Evolutionary conservation across 192 early-diverging fungal species (phyloP).

Genomic region (Lunasporangiospora selenospora): DNA sequence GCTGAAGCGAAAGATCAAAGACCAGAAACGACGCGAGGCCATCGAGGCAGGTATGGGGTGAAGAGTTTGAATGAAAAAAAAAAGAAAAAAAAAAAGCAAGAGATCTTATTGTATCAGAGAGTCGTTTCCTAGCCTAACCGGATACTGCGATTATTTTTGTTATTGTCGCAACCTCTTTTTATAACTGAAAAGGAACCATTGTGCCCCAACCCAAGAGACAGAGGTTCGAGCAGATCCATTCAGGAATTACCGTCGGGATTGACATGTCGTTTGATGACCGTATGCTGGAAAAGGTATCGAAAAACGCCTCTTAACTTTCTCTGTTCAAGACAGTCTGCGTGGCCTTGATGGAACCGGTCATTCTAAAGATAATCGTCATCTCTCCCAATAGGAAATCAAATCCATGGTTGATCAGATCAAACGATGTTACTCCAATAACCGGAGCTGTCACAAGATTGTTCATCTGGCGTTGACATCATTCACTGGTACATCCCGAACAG

Average conservation of each 20-base stretch:
- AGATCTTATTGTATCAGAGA: no score
- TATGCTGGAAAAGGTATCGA: constrained; percentile 74
- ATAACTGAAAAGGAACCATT: constrained; percentile 43
- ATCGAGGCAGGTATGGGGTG: constrained; percentile 52
- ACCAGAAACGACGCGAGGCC: constrained; percentile 55
- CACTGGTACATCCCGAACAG: constrained; percentile 52
- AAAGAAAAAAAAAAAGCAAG: no score
- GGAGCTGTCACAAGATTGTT: constrained; percentile 55
- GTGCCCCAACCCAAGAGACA: constrained; percentile 49
- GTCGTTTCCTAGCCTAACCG: no score
- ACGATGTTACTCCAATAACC: constrained; percentile 79
- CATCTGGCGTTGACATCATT: constrained; percentile 69
- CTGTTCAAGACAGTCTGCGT: no score
- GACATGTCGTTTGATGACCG: constrained; percentile 82
- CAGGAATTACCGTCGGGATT: constrained; percentile 69
- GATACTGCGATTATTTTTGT: not conserved
- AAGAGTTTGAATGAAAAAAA: no score
- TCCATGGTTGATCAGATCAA: constrained; percentile 75
- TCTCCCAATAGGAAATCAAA: constrained; percentile 62
- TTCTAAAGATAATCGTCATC: not conserved
- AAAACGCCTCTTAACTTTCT: no score
- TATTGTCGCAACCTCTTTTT: no score
- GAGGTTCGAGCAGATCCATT: constrained; percentile 55
- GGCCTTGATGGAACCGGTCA: not conserved
- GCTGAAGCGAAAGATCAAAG: constrained; percentile 56